phyloP scores from a whole-genome alignment of 129 eudicot genomes.

The Pulicaria dysenterica region DNA sequence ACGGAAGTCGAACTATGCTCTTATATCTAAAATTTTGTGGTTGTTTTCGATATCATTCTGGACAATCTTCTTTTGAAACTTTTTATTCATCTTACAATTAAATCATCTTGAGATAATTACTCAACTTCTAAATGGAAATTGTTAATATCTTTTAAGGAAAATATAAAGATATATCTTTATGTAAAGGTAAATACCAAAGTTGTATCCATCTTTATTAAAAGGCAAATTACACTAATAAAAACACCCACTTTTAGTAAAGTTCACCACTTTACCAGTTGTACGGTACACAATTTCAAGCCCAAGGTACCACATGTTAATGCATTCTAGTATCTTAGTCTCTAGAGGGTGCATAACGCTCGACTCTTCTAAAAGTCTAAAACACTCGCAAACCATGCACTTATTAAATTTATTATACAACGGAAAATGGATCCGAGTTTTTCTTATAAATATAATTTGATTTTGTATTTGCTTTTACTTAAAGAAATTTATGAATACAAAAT shows the following conservation, averaged over 20 bases:
- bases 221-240: slow-evolving; percentile 15
- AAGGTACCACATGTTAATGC: slow-evolving; percentile 22
- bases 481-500: too few relatives aligned
- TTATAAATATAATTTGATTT: too few relatives aligned
- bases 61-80: too few relatives aligned
- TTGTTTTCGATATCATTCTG: too few relatives aligned
- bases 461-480: too few relatives aligned
- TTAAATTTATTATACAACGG: too few relatives aligned
- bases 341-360: slow-evolving; percentile 1
- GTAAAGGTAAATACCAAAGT: slow-evolving; percentile 31
- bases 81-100: too few relatives aligned
- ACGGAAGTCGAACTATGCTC: too few relatives aligned
- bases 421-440: too few relatives aligned
- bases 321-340: slow-evolving; percentile 2
- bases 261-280: slow-evolving; percentile 24
- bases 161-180: neutral
- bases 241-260: slow-evolving; percentile 20
- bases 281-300: slow-evolving; percentile 11
- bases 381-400: too few relatives aligned
- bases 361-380: neutral
- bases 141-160: neutral
- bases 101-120: too few relatives aligned
- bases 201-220: slow-evolving; percentile 15
- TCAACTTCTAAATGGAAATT: neutral
- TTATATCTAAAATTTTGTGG: too few relatives aligned